Conservation (phyloP, 257 asterid genomes). For the Nicotiana knightiana region DNA sequence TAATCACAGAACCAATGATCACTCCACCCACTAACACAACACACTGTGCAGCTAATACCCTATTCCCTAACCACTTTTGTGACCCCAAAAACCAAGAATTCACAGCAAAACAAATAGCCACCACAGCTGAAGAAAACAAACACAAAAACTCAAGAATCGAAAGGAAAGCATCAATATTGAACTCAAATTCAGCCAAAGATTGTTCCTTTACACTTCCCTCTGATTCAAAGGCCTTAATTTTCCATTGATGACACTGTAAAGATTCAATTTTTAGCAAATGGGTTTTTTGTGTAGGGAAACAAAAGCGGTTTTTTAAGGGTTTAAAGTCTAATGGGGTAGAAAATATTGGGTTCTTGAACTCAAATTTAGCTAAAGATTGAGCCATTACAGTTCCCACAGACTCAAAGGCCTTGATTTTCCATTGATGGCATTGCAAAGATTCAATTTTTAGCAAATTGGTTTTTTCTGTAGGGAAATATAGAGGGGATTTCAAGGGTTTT, state of each 20-base stretch:
- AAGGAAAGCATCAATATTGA: conserved; percentile 51
- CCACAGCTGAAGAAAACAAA: conserved; percentile 52
- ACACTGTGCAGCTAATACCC: conserved; percentile 57
- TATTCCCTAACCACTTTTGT: conserved; percentile 39
- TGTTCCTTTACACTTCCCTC: conserved; percentile 22
- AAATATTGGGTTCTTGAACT: not conserved
- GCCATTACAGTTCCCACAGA: conserved; percentile 15
- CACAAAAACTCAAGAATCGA: conserved; percentile 57
- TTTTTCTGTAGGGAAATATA: conserved; percentile 13
- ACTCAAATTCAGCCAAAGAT: conserved; percentile 6
- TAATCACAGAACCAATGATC: conserved; percentile 57
- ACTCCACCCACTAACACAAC: conserved; percentile 51
- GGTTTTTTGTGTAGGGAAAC: conserved; percentile 13
- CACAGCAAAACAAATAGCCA: conserved; percentile 39
- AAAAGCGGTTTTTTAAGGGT: conserved; percentile 24
- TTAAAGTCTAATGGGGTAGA: conserved; percentile 10
- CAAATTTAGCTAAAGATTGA: conserved; percentile 4
- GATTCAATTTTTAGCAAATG: conserved; percentile 17
- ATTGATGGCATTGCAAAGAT: conserved; percentile 15
- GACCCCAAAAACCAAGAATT: conserved; percentile 25
- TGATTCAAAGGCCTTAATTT: conserved; percentile 25
- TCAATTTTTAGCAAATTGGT: conserved; percentile 19
- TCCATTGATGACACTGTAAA: conserved; percentile 12
- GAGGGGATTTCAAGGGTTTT: conserved; percentile 26
- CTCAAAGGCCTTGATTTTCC: conserved; percentile 25